Base-by-base conservation (phyloP, 176 grass and related monocot species). In the Tillandsia fasciculata region DNA sequence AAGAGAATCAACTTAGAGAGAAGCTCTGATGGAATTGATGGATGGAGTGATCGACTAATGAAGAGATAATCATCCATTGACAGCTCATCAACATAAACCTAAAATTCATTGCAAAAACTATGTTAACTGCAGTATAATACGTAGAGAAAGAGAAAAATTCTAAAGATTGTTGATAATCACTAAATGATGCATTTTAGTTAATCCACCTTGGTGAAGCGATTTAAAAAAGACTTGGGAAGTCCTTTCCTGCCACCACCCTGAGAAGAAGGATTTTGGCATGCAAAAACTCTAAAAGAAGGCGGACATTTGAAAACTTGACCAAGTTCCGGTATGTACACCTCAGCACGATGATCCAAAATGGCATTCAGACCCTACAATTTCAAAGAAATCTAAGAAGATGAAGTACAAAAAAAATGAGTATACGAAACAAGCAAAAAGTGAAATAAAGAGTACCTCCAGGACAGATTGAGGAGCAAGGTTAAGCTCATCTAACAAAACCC, bases 391-490 rank as follows among this genome's bases (percentile, higher is more conserved):
- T 50, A 9, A 26, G 7, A 24, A 80, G 12, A 23, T 49, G 23
- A 29, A 51, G 23, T 20, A 52, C 2, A 79, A 85, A 27, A 11
- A 76, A 24, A 56, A 14, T 17, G 12, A 15, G 10, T 50, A 65
- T 27, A 68, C 17, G 52, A 14, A 64, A 61, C 22, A 7, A 52
- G 63, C 48, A 26, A 51, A 54, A 51, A 26, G 11, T 20, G 12
- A 22, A 4, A 68, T 18, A 12, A 50, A 73, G 18, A 28, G 12
- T 76, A 73, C 83, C 72, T 96, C 92, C 50, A 96, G 69, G 49
- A 96, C 92, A 67, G 92, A 96, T 69, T 96, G 92, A 57, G 92
- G 88, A 76, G 92, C 92, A 12, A 96, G 86, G 87, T 96, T 96
- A 65, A 96, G 86, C 76, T 96, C 92, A 75, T 96, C 92, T 87